A percentile compares a stretch with the other conserved stretches of the same genome.
These are phyloP conservation scores for Corymbia maculata DNA, from an alignment of 345 rosid genomes.

Conservation along the genomic window DNA sequence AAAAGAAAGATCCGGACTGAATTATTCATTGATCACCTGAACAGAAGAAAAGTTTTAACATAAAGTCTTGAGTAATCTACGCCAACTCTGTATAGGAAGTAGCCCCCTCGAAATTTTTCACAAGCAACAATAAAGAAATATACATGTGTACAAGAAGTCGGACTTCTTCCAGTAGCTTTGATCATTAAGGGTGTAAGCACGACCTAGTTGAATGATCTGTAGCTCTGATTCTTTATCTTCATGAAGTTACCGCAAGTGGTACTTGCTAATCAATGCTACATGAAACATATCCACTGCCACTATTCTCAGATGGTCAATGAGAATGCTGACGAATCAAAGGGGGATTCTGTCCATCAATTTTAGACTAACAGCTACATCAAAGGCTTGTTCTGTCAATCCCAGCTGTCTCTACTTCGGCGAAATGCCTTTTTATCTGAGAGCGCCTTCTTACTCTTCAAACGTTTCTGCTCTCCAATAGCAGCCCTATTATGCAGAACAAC, in stretches of 20 bases:
- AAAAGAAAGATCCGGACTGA: not conserved
- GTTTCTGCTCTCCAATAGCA: constrained; percentile 73
- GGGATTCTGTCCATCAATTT: not conserved
- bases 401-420: constrained; percentile 70
- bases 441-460: constrained; percentile 67
- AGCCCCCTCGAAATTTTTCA: not conserved
- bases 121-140: not conserved
- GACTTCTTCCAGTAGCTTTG: not conserved
- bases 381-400: constrained; percentile 28
- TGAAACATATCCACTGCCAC: not conserved
- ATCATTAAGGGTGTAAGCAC: not conserved
- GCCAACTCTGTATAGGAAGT: not conserved
- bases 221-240: not conserved
- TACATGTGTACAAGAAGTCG: not conserved
- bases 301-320: not conserved
- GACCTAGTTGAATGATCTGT: not conserved
- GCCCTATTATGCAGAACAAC: constrained; percentile 36
- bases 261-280: not conserved
- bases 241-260: not conserved
- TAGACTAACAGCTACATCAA: not conserved
- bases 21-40: not conserved
- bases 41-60: not conserved
- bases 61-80: not conserved
- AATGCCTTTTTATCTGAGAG: constrained; percentile 75
- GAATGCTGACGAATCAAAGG: not conserved